These are phyloP conservation scores for Xylaria arbuscula DNA, from an alignment of 2,329 filamentous ascomycete genomes.

Conservation along the genomic window DNA sequence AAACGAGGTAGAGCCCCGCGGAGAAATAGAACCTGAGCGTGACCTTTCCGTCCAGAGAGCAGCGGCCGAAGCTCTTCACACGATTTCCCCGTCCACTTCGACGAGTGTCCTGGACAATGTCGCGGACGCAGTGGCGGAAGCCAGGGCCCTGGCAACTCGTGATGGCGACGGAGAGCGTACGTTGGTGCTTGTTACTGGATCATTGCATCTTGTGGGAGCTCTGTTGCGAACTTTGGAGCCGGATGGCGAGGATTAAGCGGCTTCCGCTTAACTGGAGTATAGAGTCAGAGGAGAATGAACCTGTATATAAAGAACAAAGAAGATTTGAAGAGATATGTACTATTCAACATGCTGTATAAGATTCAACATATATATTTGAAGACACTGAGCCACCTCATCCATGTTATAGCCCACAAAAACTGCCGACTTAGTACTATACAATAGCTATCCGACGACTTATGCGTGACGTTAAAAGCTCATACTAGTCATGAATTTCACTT, in stretches of 20 bases:
- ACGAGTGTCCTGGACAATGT: constrained; percentile 73
- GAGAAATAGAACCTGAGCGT: constrained; percentile 65
- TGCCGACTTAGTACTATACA: too few relatives aligned
- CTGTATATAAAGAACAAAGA: neutral
- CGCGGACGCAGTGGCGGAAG: constrained; percentile 73
- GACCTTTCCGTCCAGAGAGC: constrained; percentile 72
- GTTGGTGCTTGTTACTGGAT: constrained; percentile 79
- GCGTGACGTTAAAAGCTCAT: too few relatives aligned
- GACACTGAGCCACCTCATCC: too few relatives aligned
- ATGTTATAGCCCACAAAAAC: too few relatives aligned
- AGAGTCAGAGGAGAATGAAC: neutral
- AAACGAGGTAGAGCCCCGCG: constrained; percentile 63
- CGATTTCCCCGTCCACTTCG: constrained; percentile 59
- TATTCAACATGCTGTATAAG: constrained; percentile 10
- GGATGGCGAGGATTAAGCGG: constrained; percentile 49
- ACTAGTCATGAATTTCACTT: too few relatives aligned
- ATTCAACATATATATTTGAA: constrained; percentile 18
- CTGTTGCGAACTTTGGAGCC: constrained; percentile 76
- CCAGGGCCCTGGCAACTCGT: constrained; percentile 54
- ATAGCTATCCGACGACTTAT: too few relatives aligned
- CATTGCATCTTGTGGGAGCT: constrained; percentile 84
- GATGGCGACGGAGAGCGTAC: constrained; percentile 55
- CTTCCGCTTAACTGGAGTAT: neutral
- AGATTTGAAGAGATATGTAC: neutral
- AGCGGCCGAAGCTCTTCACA: constrained; percentile 70